phyloP scores from a whole-genome alignment of 1,284 basidiomycete species.

The Tilletia setariae region DNA sequence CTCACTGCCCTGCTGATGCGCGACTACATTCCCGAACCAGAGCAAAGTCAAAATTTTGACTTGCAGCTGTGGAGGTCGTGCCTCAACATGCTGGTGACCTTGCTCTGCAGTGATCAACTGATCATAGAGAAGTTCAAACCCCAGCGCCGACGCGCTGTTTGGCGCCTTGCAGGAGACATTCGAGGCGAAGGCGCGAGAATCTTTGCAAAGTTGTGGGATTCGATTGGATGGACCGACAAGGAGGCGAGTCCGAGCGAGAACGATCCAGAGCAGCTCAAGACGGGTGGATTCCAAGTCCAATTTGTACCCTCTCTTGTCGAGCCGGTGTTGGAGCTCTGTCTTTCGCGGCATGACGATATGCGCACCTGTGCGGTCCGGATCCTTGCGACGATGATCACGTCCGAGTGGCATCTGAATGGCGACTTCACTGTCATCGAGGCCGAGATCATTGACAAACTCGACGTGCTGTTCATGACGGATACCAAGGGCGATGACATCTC shows the following conservation, averaged over 20 bases:
- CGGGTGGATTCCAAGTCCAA: constrained; percentile 50
- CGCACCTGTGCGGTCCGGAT: constrained; percentile 82
- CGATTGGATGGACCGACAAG: constrained; percentile 59
- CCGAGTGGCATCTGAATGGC: constrained; percentile 61
- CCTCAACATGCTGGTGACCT: constrained; percentile 75
- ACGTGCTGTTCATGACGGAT: constrained; percentile 85
- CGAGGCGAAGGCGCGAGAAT: constrained; percentile 87
- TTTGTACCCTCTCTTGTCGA: constrained; percentile 74
- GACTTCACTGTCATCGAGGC: constrained; percentile 65
- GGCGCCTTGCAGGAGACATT: constrained; percentile 91
- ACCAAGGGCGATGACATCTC: constrained; percentile 85
- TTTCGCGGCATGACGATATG: constrained; percentile 89
- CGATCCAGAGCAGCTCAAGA: constrained; percentile 37
- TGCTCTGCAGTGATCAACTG: constrained; percentile 83
- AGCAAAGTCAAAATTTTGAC: constrained; percentile 69
- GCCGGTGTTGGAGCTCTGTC: constrained; percentile 82
- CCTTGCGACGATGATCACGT: constrained; percentile 91
- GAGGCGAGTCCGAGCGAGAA: constrained; percentile 23
- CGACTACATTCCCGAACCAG: constrained; percentile 71
- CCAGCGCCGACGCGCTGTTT: constrained; percentile 87
- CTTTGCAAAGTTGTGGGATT: constrained; percentile 78
- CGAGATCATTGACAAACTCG: constrained; percentile 89
- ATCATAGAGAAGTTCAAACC: constrained; percentile 91
- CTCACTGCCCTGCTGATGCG: constrained; percentile 72
- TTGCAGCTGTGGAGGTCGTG: constrained; percentile 75